Conservation (phyloP, 73 alveolate genomes). For the Paraurostyla sp. region DNA sequence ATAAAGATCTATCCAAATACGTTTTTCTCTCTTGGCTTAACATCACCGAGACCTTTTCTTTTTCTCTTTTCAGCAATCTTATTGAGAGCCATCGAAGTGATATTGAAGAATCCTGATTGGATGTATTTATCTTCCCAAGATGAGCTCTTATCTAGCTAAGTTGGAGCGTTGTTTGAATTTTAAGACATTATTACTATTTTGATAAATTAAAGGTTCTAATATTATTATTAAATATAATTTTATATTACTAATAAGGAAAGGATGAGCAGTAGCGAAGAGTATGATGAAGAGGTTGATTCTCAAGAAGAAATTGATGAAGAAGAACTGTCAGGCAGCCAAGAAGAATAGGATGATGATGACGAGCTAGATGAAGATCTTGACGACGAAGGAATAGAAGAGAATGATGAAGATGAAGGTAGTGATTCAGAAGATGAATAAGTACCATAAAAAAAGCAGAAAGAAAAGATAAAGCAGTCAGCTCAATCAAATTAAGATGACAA, state of each 20-base stretch:
- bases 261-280: constrained; percentile 49
- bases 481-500: not conserved
- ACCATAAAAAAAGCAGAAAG: constrained; percentile 14
- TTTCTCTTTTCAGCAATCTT: constrained; percentile 60
- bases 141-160: not conserved
- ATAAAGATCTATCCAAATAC: constrained; percentile 12
- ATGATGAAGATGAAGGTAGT: constrained; percentile 36
- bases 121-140: constrained; percentile 43
- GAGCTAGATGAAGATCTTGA: constrained; percentile 53
- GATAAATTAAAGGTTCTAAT: constrained; percentile 33
- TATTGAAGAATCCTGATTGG: constrained; percentile 49
- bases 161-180: not conserved
- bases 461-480: constrained; percentile 11
- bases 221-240: constrained; percentile 16
- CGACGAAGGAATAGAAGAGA: constrained; percentile 46
- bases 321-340: constrained; percentile 12
- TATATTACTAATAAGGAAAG: not conserved
- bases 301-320: constrained; percentile 48
- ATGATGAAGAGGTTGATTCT: constrained; percentile 12
- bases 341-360: constrained; percentile 14
- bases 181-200: not conserved
- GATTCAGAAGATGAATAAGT: constrained; percentile 37
- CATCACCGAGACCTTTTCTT: constrained; percentile 64
- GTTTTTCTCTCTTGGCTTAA: constrained; percentile 57
- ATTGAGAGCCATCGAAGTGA: constrained; percentile 42